Evolutionary conservation across 2,329 filamentous ascomycete genomes (phyloP), one percentile per base, ranked within the genome.

Genomic region (Chrysoporthe austroafricana): DNA sequence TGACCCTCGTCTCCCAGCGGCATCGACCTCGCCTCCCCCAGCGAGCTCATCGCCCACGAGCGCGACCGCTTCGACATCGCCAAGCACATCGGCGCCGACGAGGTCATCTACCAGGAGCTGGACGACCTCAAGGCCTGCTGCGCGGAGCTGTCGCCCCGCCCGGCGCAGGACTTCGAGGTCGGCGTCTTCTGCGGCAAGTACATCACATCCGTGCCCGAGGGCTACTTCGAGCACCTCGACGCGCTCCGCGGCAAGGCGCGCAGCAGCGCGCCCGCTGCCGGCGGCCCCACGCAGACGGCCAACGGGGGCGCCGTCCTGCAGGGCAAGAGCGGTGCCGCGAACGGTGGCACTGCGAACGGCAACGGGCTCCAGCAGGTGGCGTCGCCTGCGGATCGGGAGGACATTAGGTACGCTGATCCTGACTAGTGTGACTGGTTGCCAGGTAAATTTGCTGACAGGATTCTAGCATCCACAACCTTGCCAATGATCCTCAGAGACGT

Each of bases 121-220:
- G 85, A 89, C 1, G 94, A 96, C 74, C 83, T 98, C n/a, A 90
- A 91, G 75, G 88, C 85, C 42, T 89, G 94, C 0, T 97, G 94
- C 75, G 85, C 89, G 1, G 89, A 93, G 72, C 86, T 92, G 4
- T 89, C 88, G 69, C 85, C 88, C 62, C 81, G 85, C 66, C 79
- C 86, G 69, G 80, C 82, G 44, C 77, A 79, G 46, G 76, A 86
- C 73, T 97, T 97, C 72, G 95, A 98, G 76, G 89, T 96, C 2
- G 94, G 95, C 64, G 94, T 97, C 9, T 97, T 98, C 81, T 93
- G 90, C 75, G 95, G 95, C 58, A 88, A 89, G 71, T 97, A 97
- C 78, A 85, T 92, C 70, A 97, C 95, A 0, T 88, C 88, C 0
- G 91, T 97, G 1, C 87, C 90, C 1, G 85, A 89, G 7, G 89